Percentiles rank a stretch among this genome's conserved stretches.
phyloP scores from a whole-genome alignment of 2,329 filamentous ascomycete species.

The Penicillium sp. region DNA sequence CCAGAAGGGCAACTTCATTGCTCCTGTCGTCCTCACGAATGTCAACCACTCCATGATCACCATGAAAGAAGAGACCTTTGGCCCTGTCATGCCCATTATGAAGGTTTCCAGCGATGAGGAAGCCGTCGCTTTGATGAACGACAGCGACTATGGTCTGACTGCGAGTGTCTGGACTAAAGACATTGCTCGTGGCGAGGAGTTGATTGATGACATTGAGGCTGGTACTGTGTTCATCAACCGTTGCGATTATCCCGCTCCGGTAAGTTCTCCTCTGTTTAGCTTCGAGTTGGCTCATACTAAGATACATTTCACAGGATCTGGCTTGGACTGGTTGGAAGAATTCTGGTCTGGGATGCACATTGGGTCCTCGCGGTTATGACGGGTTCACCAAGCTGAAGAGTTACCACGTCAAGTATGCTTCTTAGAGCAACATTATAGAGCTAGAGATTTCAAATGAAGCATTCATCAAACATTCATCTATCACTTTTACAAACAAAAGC shows the following conservation, averaged over 20 bases:
- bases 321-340: constrained; percentile 95
- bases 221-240: constrained; percentile 93
- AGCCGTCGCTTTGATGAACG: constrained; percentile 81
- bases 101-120: constrained; percentile 76
- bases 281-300: not conserved
- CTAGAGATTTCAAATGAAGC: not conserved
- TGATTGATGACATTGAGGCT: constrained; percentile 77
- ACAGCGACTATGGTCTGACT: constrained; percentile 86
- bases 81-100: constrained; percentile 83
- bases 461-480: not conserved
- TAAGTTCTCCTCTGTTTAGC: constrained; percentile 48
- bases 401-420: constrained; percentile 66
- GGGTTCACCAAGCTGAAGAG: constrained; percentile 93
- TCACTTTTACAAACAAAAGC: not conserved
- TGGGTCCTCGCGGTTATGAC: constrained; percentile 84
- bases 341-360: constrained; percentile 80
- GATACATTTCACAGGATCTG: constrained; percentile 59
- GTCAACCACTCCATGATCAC: constrained; percentile 79
- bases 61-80: constrained; percentile 92
- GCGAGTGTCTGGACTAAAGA: constrained; percentile 95
- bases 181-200: constrained; percentile 65
- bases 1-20: constrained; percentile 75
- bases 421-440: not conserved
- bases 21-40: constrained; percentile 73
- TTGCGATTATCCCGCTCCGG: constrained; percentile 83